Conservation (phyloP, 768 basidiomycete genomes). For the Auriscalpium vulgare region DNA sequence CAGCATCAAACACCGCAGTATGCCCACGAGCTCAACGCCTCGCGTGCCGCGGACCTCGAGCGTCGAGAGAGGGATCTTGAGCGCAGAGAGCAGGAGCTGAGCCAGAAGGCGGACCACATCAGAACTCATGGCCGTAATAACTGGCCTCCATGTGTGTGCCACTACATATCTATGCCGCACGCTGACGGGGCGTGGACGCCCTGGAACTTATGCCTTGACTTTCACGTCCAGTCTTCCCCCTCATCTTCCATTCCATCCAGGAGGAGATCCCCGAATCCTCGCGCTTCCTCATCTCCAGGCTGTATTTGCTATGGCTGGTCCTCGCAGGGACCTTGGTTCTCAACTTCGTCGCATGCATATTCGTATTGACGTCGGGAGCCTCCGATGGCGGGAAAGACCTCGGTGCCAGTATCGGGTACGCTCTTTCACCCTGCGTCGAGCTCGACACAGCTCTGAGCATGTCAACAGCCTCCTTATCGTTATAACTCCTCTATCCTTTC, state of each 20-base stretch:
- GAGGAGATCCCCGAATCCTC: conserved; percentile 85
- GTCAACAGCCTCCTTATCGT: conserved; percentile 63
- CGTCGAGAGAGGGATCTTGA: conserved; percentile 78
- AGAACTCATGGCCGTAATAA: conserved; percentile 79
- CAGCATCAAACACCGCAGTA: conserved; percentile 11
- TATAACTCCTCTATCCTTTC: conserved; percentile 74
- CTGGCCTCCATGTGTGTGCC: conserved; percentile 79
- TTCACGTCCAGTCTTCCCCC: conserved; percentile 64
- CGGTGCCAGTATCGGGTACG: conserved; percentile 77
- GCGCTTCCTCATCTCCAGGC: conserved; percentile 68
- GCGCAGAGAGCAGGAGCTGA: conserved; percentile 69
- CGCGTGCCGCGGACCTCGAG: conserved; percentile 56
- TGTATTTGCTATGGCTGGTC: conserved; percentile 94
- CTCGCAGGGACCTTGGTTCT: conserved; percentile 73
- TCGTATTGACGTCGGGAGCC: conserved; percentile 72
- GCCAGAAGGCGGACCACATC: conserved; percentile 58
- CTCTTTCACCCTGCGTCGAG: conserved; percentile 1
- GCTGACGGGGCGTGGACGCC: background rate
- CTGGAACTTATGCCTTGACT: background rate
- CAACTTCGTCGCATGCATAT: conserved; percentile 88
- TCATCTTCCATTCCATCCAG: conserved; percentile 89
- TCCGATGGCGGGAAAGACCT: conserved; percentile 72
- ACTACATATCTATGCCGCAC: background rate
- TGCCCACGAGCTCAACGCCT: conserved; percentile 25
- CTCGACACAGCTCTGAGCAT: conserved; percentile 11